Percentiles rank a stretch among this genome's conserved stretches.
Conservation (phyloP, 2,329 filamentous ascomycete genomes). For the Alternaria tenuissima region DNA sequence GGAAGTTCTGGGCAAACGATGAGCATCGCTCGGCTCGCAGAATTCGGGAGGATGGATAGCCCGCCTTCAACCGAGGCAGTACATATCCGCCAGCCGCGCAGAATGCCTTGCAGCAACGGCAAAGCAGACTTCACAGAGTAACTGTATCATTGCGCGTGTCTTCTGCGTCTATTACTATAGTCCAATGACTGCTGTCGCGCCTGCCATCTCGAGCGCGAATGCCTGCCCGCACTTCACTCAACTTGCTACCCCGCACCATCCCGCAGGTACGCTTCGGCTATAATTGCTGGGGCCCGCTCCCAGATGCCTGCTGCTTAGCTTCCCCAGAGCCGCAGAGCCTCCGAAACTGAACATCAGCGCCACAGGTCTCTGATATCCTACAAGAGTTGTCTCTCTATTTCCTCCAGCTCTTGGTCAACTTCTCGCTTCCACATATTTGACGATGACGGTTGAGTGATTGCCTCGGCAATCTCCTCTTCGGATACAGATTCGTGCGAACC, state of each 20-base stretch:
- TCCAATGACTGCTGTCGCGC: neutral
- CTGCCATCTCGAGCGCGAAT: neutral
- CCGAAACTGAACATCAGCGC: neutral
- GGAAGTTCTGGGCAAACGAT: slow-evolving; percentile 28
- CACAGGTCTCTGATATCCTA: neutral
- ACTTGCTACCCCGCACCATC: slow-evolving; percentile 22
- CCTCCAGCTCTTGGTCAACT: neutral
- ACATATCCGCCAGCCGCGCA: slow-evolving; percentile 8
- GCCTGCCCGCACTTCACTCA: slow-evolving; percentile 4
- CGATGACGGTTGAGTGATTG: too few species aligned
- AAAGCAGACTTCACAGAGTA: neutral
- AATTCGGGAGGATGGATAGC: slow-evolving; percentile 36
- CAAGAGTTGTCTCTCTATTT: neutral
- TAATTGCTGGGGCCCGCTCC: slow-evolving; percentile 3
- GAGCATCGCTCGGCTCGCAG: slow-evolving; percentile 36
- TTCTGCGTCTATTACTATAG: neutral
- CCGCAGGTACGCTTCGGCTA: slow-evolving; percentile 14
- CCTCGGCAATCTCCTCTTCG: accelerated
- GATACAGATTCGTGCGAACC: too few species aligned
- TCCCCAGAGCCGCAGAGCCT: neutral
- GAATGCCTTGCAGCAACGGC: neutral
- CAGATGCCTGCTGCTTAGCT: neutral
- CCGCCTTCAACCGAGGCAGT: slow-evolving; percentile 45
- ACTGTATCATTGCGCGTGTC: neutral
- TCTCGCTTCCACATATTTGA: neutral